Conservation (phyloP, 768 basidiomycete genomes). For the Myochromella boudieri region DNA sequence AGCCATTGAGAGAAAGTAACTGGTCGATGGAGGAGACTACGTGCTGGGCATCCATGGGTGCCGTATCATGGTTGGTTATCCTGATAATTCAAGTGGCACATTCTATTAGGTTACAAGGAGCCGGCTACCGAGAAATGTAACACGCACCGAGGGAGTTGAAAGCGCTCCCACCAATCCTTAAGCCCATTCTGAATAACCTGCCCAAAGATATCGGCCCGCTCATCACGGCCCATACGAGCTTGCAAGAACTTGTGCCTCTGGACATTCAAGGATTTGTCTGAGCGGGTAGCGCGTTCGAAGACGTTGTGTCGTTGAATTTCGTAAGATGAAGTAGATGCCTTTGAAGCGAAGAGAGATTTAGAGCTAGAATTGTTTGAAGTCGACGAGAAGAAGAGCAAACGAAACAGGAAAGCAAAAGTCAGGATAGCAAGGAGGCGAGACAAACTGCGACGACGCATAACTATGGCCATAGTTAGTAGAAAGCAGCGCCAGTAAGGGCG, state of each 20-base stretch:
- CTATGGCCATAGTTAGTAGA: constrained; percentile 33
- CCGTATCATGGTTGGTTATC: constrained; percentile 80
- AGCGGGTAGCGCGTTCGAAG: constrained; percentile 52
- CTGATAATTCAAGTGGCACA: constrained; percentile 32
- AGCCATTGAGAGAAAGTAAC: constrained; percentile 92
- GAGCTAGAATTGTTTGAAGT: constrained; percentile 35
- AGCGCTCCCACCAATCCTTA: constrained; percentile 88
- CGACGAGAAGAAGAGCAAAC: constrained; percentile 34
- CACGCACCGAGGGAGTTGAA: constrained; percentile 87
- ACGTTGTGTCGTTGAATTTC: constrained; percentile 53
- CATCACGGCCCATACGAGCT: constrained; percentile 83
- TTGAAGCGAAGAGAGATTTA: constrained; percentile 6
- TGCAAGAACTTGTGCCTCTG: constrained; percentile 89
- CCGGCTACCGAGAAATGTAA: too few relatives aligned
- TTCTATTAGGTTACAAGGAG: neutral
- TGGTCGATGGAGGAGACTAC: constrained; percentile 90
- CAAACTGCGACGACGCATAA: constrained; percentile 50
- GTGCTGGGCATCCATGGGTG: constrained; percentile 87
- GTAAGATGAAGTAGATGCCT: constrained; percentile 25
- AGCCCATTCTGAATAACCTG: constrained; percentile 75
- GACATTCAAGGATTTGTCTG: constrained; percentile 83
- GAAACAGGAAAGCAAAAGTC: constrained; percentile 31
- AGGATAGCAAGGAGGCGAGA: constrained; percentile 40
- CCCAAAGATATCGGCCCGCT: constrained; percentile 77
- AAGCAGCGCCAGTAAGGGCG: too few relatives aligned